These are phyloP conservation scores for Vaucheria bursata DNA, from an alignment of 352 stramenopile genomes.

Conservation along the genomic window DNA sequence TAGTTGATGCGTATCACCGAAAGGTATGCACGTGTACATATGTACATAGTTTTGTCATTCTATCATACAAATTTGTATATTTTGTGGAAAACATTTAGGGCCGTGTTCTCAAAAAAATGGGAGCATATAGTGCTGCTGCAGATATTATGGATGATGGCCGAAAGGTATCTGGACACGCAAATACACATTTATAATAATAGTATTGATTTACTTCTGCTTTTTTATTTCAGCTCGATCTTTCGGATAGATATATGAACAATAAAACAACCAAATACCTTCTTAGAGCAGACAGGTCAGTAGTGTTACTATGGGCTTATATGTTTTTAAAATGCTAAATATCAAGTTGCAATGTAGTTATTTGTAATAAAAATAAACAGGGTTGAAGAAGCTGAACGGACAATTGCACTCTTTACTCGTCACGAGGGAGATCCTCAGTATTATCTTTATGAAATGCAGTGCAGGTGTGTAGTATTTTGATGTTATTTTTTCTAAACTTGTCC, in stretches of 20 bases:
- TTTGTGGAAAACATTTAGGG: no score
- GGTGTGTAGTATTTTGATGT: slow-evolving; percentile 4
- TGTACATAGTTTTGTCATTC: no score
- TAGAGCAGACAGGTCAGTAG: slow-evolving; percentile 62
- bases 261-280: slow-evolving; percentile 93
- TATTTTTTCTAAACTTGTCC: not conserved
- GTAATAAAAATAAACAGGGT: no score
- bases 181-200: not conserved
- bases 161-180: slow-evolving; percentile 47
- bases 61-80: no score
- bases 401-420: slow-evolving; percentile 90
- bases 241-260: slow-evolving; percentile 98
- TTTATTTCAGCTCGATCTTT: slow-evolving; percentile 67
- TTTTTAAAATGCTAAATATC: no score
- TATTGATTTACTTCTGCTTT: not conserved
- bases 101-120: slow-evolving; percentile 81
- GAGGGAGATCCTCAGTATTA: slow-evolving; percentile 91
- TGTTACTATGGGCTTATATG: no score
- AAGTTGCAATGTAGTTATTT: no score
- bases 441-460: slow-evolving; percentile 96
- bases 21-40: no score
- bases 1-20: no score
- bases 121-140: slow-evolving; percentile 75
- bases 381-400: slow-evolving; percentile 79
- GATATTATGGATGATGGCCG: slow-evolving; percentile 78